Percentiles rank a stretch among this genome's conserved stretches.
These are phyloP conservation scores for Phytophthora lateralis DNA, from an alignment of 352 stramenopile genomes.

Conservation along the genomic window DNA sequence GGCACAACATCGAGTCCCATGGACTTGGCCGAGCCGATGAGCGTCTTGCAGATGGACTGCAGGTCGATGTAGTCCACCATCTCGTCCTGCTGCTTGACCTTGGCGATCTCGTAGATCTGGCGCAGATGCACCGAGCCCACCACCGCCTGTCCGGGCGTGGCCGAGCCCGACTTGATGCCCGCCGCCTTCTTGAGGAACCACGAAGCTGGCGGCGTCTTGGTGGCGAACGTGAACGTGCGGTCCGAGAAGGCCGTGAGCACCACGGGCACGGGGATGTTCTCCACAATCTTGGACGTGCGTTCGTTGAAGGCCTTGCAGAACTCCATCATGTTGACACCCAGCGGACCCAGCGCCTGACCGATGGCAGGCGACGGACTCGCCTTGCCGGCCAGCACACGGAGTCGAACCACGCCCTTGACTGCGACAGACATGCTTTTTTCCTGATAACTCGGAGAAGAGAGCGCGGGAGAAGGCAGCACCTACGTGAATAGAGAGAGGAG, in stretches of 20 bases:
- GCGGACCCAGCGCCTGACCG: conserved; percentile 93
- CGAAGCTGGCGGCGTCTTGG: conserved; percentile 94
- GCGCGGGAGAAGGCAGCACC: conserved; percentile 10
- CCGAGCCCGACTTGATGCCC: conserved; percentile 80
- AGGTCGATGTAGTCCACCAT: conserved; percentile 93
- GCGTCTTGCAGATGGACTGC: conserved; percentile 91
- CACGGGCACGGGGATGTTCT: conserved; percentile 94
- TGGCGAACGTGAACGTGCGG: conserved; percentile 96
- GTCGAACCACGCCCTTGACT: conserved; percentile 85
- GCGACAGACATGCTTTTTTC: conserved; percentile 36
- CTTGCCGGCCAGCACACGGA: conserved; percentile 87
- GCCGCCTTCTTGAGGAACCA: conserved; percentile 95
- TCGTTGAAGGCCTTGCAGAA: conserved; percentile 99
- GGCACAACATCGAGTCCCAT: conserved; percentile 91
- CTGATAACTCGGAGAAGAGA: conserved; percentile 14
- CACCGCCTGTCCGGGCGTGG: conserved; percentile 73
- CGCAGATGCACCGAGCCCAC: conserved; percentile 92
- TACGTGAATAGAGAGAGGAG: conserved; percentile 5
- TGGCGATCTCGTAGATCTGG: conserved; percentile 98
- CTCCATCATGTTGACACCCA: conserved; percentile 99
- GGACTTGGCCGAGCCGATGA: conserved; percentile 93
- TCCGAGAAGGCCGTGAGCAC: conserved; percentile 93
- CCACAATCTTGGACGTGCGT: conserved; percentile 90
- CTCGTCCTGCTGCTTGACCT: conserved; percentile 96
- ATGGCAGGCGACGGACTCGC: conserved; percentile 88